Conservation (phyloP, 257 asterid genomes). For the Osmanthus fragrans region DNA sequence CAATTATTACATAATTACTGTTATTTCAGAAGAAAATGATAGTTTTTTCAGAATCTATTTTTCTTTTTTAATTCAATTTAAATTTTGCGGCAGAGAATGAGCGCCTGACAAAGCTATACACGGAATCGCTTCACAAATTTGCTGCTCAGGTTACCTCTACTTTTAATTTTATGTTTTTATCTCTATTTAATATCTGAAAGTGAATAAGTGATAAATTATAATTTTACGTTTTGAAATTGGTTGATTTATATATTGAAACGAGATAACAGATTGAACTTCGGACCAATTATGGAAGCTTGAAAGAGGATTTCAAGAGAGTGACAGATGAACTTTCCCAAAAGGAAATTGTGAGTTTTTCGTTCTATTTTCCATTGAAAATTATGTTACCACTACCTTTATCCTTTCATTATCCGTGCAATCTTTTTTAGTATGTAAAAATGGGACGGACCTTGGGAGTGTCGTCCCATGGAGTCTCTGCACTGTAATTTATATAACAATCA, state of each 20-base stretch:
- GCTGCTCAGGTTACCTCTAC: slow-evolving; percentile 29
- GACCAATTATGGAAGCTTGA: slow-evolving; percentile 34
- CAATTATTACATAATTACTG: background rate
- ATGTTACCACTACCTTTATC: background rate
- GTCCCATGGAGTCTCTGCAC: background rate
- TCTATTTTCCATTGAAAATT: background rate
- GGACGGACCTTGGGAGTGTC: background rate
- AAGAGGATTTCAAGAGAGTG: slow-evolving; percentile 37
- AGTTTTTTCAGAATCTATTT: background rate
- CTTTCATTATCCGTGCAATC: background rate
- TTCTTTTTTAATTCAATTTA: background rate
- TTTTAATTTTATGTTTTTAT: background rate
- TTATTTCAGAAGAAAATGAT: background rate
- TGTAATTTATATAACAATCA: background rate
- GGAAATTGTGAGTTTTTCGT: slow-evolving; percentile 34
- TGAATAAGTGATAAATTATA: background rate
- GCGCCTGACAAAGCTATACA: slow-evolving; percentile 32
- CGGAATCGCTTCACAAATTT: slow-evolving; percentile 27
- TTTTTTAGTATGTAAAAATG: background rate
- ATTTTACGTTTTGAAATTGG: background rate
- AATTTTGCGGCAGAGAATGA: slow-evolving; percentile 31
- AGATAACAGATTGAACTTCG: slow-evolving; percentile 35
- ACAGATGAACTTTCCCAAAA: slow-evolving; percentile 25
- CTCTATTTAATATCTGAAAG: background rate
- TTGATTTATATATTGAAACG: background rate